These are phyloP conservation scores for Ogataea paradorogensis DNA, from an alignment of 805 yeast species.

Conservation along the genomic window DNA sequence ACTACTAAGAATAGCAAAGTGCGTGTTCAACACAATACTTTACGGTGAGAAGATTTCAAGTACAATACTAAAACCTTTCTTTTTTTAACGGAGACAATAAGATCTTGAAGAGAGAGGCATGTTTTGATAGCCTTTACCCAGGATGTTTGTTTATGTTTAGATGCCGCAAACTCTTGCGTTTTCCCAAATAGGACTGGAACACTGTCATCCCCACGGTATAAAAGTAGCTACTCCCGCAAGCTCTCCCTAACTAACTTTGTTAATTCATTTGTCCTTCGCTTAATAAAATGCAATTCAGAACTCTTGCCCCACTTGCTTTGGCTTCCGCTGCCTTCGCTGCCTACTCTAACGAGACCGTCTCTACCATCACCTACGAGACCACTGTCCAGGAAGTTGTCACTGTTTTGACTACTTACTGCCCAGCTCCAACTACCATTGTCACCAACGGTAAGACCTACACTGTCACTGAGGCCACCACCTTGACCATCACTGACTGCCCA, in stretches of 20 bases:
- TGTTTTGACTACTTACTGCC: slow-evolving; percentile 80
- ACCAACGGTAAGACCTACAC: slow-evolving; percentile 69
- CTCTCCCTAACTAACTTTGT: slow-evolving; percentile 8
- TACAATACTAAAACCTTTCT: not conserved
- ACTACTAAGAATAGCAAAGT: too few species aligned
- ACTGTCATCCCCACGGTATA: slow-evolving; percentile 6
- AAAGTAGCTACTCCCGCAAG: slow-evolving; percentile 6
- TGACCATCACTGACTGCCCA: slow-evolving; percentile 84
- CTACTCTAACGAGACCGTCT: slow-evolving; percentile 44
- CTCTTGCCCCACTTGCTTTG: slow-evolving; percentile 34
- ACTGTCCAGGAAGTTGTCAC: slow-evolving; percentile 56
- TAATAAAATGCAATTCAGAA: slow-evolving; percentile 36
- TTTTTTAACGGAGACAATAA: not conserved
- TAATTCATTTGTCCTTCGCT: slow-evolving; percentile 32
- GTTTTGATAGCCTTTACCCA: slow-evolving; percentile 3
- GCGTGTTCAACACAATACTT: too few species aligned
- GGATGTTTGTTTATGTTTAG: slow-evolving; percentile 17
- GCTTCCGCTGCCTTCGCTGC: slow-evolving; percentile 44
- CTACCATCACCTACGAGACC: slow-evolving; percentile 46
- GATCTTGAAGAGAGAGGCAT: not conserved
- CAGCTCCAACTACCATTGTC: slow-evolving; percentile 62
- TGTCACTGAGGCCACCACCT: slow-evolving; percentile 74
- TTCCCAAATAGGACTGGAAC: slow-evolving; percentile 9
- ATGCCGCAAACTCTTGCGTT: slow-evolving; percentile 10
- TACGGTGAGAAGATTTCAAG: too few species aligned